Evolutionary conservation across 805 yeast genomes (phyloP).

Genomic region (Yamadazyma scolyti): DNA sequence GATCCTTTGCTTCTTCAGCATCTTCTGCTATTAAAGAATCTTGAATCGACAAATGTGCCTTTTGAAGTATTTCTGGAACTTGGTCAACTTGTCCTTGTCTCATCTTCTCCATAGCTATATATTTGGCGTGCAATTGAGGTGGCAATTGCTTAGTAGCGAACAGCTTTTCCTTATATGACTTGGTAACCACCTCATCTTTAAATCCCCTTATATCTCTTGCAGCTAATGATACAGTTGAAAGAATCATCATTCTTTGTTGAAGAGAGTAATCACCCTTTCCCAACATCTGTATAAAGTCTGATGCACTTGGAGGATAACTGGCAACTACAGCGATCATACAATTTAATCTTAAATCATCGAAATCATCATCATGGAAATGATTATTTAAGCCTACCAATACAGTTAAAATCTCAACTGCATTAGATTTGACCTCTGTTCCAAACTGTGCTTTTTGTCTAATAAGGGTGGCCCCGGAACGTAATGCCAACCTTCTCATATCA

Average conservation of each 20-base stretch:
- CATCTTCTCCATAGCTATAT: conserved; percentile 15
- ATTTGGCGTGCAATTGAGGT: conserved; percentile 40
- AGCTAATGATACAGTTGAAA: conserved; percentile 66
- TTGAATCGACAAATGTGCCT: conserved; percentile 20
- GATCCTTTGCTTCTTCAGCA: conserved; percentile 27
- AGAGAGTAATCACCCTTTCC: conserved; percentile 75
- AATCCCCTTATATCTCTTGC: conserved; percentile 70
- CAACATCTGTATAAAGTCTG: conserved; percentile 45
- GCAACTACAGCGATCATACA: conserved; percentile 63
- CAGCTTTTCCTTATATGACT: conserved; percentile 23
- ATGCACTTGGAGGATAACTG: conserved; percentile 42
- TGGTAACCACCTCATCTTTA: conserved; percentile 45
- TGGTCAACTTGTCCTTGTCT: conserved; percentile 1
- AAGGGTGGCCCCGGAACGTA: conserved; percentile 52
- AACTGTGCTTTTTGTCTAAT: conserved; percentile 60
- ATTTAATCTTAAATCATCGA: conserved; percentile 63
- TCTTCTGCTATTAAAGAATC: conserved; percentile 29
- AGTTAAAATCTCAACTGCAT: conserved; percentile 44
- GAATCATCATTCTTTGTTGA: conserved; percentile 67
- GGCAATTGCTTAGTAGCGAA: conserved; percentile 47
- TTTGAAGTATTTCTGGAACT: conserved; percentile 3
- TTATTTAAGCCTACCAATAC: conserved; percentile 56
- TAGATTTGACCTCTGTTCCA: conserved; percentile 46
- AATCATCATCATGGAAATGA: conserved; percentile 51
- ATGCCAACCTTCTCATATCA: conserved; percentile 48